Evolutionary conservation across 1,284 basidiomycete species (phyloP).

Genomic region (Tilletia horrida): DNA sequence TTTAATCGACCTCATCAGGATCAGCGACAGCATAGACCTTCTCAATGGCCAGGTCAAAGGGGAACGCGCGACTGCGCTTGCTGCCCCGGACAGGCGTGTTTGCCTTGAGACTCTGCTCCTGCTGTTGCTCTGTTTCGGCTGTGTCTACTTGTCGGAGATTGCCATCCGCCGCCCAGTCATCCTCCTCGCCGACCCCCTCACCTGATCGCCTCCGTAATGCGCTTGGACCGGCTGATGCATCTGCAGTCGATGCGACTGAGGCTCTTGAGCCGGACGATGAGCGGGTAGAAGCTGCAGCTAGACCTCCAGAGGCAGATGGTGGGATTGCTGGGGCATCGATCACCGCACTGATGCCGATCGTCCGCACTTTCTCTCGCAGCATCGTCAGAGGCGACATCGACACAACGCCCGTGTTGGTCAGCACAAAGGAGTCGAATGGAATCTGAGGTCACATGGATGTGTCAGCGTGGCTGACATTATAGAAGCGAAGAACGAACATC

Average conservation of each 20-base stretch:
- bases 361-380: conserved; percentile 71
- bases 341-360: conserved; percentile 69
- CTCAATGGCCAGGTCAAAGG: conserved; percentile 58
- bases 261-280: conserved; percentile 24
- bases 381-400: conserved; percentile 66
- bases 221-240: conserved; percentile 17
- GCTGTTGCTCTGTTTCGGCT: conserved; percentile 14
- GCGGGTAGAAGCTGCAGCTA: conserved; percentile 26
- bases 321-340: conserved; percentile 35
- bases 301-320: background rate
- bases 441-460: conserved; percentile 62
- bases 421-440: conserved; percentile 73
- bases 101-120: background rate
- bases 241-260: conserved; percentile 26
- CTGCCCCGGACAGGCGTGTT: conserved; percentile 29
- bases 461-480: no score
- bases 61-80: conserved; percentile 42
- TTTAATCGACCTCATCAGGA: conserved; percentile 31
- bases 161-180: conserved; percentile 20
- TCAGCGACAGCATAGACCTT: conserved; percentile 48
- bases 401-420: conserved; percentile 77
- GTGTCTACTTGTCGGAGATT: conserved; percentile 15
- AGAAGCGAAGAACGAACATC: no score
- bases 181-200: background rate
- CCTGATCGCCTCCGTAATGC: conserved; percentile 1